These are phyloP conservation scores for Neoscytalidium dimidiatum DNA, from an alignment of 2,329 filamentous ascomycete genomes.

Conservation along the genomic window DNA sequence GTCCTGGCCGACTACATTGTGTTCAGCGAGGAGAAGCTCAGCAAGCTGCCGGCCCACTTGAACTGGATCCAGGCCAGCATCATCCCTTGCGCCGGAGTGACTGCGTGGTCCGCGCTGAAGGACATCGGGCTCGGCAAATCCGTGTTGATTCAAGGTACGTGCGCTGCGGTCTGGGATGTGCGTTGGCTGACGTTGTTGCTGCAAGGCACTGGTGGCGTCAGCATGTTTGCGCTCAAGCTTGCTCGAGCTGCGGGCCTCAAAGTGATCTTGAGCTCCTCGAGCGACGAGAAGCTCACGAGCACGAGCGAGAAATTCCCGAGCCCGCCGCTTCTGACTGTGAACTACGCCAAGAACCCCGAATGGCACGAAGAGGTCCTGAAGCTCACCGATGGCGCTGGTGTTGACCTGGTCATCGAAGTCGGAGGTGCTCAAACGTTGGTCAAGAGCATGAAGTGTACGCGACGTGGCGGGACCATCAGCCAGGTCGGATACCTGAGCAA, in stretches of 20 bases:
- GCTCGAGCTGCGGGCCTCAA: not conserved
- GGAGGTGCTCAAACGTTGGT: conserved; percentile 32
- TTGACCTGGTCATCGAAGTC: conserved; percentile 43
- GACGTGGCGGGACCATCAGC: not conserved
- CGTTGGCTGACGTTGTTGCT: not conserved
- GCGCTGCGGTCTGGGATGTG: too few species aligned
- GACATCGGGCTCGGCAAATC: not conserved
- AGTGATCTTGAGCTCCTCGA: not conserved
- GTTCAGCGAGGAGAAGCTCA: not conserved
- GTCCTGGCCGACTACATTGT: not conserved
- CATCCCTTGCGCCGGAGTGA: not conserved
- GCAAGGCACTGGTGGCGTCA: not conserved
- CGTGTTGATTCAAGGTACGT: conserved; percentile 19
- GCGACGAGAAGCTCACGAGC: not conserved
- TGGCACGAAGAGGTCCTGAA: conserved; percentile 49
- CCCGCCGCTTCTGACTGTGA: conserved; percentile 38
- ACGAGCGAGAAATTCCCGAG: not conserved
- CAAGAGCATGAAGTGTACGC: not conserved
- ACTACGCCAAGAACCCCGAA: conserved; percentile 49
- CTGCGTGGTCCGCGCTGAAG: not conserved
- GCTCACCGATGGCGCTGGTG: conserved; percentile 47
- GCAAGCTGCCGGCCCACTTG: not conserved
- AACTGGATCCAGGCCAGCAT: not conserved
- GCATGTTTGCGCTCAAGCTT: not conserved
- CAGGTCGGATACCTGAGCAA: conserved; percentile 2